phyloP scores from a whole-genome alignment of 345 rosid species.

The Dimocarpus longan region DNA sequence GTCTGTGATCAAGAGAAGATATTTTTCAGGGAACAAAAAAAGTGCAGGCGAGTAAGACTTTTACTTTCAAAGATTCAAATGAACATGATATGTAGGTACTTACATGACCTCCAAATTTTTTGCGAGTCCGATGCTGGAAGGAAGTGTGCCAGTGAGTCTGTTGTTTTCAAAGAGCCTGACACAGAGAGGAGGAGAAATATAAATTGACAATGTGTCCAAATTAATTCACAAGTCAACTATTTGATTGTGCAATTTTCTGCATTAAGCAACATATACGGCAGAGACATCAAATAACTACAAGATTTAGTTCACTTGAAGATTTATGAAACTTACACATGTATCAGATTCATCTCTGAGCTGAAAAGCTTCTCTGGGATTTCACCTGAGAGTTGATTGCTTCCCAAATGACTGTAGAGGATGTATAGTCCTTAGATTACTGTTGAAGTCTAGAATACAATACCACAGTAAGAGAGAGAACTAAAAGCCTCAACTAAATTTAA shows the following conservation, averaged over 20 bases:
- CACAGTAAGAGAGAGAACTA: neutral
- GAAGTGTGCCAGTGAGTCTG: slow-evolving; percentile 42
- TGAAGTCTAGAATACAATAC: neutral
- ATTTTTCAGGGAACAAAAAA: slow-evolving; percentile 9
- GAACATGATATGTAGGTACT: slow-evolving; percentile 39
- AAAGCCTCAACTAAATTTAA: neutral
- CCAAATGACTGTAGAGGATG: slow-evolving; percentile 36
- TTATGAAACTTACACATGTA: slow-evolving; percentile 43
- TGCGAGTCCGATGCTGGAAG: slow-evolving; percentile 58
- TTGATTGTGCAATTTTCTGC: neutral
- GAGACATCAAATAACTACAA: neutral
- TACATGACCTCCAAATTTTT: slow-evolving; percentile 60
- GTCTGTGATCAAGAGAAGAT: slow-evolving; percentile 41
- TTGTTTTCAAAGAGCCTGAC: slow-evolving; percentile 50
- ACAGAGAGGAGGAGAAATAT: neutral
- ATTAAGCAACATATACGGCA: slow-evolving; percentile 4
- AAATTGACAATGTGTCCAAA: neutral
- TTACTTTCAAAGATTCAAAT: slow-evolving; percentile 48
- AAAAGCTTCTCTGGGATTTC: slow-evolving; percentile 43
- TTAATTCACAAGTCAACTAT: neutral
- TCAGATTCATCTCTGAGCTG: slow-evolving; percentile 37
- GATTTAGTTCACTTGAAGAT: neutral
- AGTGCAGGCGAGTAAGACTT: slow-evolving; percentile 40
- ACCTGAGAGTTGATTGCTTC: slow-evolving; percentile 42
- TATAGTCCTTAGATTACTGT: neutral